These are phyloP conservation scores for Pelargonium myrrhifolium DNA, from an alignment of 441 rosid genomes.

Conservation along the genomic window DNA sequence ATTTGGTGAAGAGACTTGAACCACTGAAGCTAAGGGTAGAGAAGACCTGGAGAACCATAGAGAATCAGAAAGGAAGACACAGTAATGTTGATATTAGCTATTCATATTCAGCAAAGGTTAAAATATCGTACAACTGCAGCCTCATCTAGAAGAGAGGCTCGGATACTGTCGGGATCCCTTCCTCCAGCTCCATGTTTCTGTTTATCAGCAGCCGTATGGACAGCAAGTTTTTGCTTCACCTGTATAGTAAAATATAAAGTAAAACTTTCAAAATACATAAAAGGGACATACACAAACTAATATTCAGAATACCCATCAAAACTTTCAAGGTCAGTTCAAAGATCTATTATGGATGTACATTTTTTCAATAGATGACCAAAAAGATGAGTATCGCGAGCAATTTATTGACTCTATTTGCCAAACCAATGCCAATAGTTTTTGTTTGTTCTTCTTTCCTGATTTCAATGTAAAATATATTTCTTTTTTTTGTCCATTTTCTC, in stretches of 20 bases:
- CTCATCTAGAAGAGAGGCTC: constrained; percentile 73
- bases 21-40: constrained; percentile 96
- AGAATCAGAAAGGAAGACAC: constrained; percentile 16
- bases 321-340: neutral
- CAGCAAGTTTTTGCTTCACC: constrained; percentile 64
- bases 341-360: neutral
- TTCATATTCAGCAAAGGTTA: constrained; percentile 15
- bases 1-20: constrained; percentile 58
- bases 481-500: neutral
- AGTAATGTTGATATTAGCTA: neutral
- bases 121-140: constrained; percentile 64
- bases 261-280: neutral
- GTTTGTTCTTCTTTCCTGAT: neutral
- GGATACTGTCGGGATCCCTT: constrained; percentile 61
- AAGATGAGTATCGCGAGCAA: neutral
- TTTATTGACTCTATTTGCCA: neutral
- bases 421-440: neutral
- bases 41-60: constrained; percentile 52
- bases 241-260: constrained; percentile 27
- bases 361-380: neutral
- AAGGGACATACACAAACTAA: neutral
- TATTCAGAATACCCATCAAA: neutral
- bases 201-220: constrained; percentile 48
- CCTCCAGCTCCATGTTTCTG: constrained; percentile 72
- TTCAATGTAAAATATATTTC: neutral